Base-by-base conservation (phyloP, 495 filamentous ascomycete genomes). In the Diplogelasinospora grovesii region DNA sequence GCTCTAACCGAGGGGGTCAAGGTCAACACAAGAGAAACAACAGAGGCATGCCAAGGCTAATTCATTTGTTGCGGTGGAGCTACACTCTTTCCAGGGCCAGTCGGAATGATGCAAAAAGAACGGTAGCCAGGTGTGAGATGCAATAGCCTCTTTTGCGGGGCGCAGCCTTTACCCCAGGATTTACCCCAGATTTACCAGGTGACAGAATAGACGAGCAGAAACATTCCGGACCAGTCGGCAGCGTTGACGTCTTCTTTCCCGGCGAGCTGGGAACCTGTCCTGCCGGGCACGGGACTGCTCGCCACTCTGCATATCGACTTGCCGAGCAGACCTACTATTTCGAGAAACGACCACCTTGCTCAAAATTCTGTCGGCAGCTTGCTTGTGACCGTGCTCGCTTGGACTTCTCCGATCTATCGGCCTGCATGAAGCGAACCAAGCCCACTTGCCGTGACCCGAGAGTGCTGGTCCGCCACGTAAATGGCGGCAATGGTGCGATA, bases 201-300 rank as follows among this genome's bases (percentile, higher is more conserved):
- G 40, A 46, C 26, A 24, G 35, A 35, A 50, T 53, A 53, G 20
- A 56, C 50, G 41, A 41, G 20, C 3, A 34, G 16, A 43, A 50
- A 53, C 43, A 14, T 33, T 24, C 46, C 49, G 49, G 52, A 50
- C 55, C 55, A 59, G 52, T 59, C 55, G 55, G 55, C 55, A 59
- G 52, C 52, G 24, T 53, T 44, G 55, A 46, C 25, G 33, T 28
- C 28, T 13, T 16, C 44, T 39, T 16, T 15, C 37, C 55, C 55
- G 33, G 34, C 44, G 37, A 39, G 46, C 49, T 59, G 55, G 55
- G 37, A 46, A 16, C 25, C 11, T 13, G n/a, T 11, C 22, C 15
- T 18, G 22, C 16, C 30, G 36, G 13, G 36, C 37, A 21, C 37
- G 32, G 18, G 35, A 38, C 22, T n/a, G n/a, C n/a, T n/a, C n/a